Percentiles rank a stretch among this genome's conserved stretches.
These are phyloP conservation scores for Vicia faba DNA, from an alignment of 306 rosid species.

Conservation along the genomic window DNA sequence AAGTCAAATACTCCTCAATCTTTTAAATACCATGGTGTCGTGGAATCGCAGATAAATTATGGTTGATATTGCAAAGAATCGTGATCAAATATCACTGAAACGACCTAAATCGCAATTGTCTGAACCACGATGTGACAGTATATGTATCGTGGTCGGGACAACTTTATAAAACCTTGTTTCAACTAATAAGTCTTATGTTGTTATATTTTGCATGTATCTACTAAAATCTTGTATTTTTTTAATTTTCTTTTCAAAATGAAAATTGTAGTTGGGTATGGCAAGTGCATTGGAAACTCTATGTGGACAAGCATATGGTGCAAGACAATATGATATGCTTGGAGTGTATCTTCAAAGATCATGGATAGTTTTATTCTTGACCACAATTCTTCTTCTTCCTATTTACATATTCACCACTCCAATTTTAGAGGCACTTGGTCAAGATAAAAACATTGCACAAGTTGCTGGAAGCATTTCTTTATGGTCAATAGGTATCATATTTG, in stretches of 20 bases:
- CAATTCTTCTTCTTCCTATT: constrained; percentile 50
- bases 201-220: neutral
- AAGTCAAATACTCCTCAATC: constrained; percentile 12
- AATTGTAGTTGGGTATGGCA: constrained; percentile 67
- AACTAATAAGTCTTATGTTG: neutral
- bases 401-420: constrained; percentile 55
- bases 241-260: too few relatives aligned
- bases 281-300: constrained; percentile 72
- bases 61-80: neutral
- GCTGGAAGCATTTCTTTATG: constrained; percentile 59
- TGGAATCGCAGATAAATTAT: neutral
- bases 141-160: neutral
- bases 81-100: neutral
- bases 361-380: constrained; percentile 49
- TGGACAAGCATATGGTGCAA: constrained; percentile 76
- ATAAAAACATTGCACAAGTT: constrained; percentile 38
- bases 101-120: neutral
- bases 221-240: too few relatives aligned
- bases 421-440: constrained; percentile 55
- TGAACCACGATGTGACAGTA: neutral
- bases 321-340: constrained; percentile 59
- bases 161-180: neutral
- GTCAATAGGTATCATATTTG: constrained; percentile 50
- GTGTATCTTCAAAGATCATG: constrained; percentile 72
- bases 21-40: too few relatives aligned